phyloP scores from a whole-genome alignment of 148 eudicot genomes.

The Chenopodium formosanum region DNA sequence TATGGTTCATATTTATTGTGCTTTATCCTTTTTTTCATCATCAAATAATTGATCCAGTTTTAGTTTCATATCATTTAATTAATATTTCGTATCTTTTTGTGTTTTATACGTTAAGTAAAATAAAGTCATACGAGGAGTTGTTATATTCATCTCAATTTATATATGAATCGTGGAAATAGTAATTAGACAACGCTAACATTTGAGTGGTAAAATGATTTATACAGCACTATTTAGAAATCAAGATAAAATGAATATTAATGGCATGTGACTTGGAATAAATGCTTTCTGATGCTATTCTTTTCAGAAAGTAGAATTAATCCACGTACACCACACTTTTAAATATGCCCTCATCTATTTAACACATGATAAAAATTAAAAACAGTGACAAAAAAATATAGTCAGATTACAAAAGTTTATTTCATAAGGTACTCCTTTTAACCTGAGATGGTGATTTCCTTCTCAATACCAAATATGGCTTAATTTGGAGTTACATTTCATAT shows the following conservation, averaged over 20 bases:
- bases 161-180: too few species aligned
- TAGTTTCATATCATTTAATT: too few species aligned
- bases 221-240: neutral
- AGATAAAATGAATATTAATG: conserved; percentile 1
- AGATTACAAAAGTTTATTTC: neutral
- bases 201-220: neutral
- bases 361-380: too few species aligned
- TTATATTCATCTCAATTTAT: too few species aligned
- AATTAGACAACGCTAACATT: neutral
- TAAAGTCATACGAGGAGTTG: too few species aligned
- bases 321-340: neutral
- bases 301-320: neutral
- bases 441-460: neutral
- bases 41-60: too few species aligned
- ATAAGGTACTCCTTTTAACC: neutral
- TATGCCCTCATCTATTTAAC: neutral
- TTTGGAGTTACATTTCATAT: neutral
- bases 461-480: neutral
- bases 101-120: too few species aligned
- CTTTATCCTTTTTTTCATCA: neutral
- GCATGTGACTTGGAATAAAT: conserved; percentile 10
- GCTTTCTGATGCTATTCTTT: conserved; percentile 12
- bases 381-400: neutral
- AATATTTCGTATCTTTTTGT: too few species aligned
- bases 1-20: neutral